Evolutionary conservation across 768 basidiomycete genomes (phyloP).

Genomic region (Pisolithus microcarpus): DNA sequence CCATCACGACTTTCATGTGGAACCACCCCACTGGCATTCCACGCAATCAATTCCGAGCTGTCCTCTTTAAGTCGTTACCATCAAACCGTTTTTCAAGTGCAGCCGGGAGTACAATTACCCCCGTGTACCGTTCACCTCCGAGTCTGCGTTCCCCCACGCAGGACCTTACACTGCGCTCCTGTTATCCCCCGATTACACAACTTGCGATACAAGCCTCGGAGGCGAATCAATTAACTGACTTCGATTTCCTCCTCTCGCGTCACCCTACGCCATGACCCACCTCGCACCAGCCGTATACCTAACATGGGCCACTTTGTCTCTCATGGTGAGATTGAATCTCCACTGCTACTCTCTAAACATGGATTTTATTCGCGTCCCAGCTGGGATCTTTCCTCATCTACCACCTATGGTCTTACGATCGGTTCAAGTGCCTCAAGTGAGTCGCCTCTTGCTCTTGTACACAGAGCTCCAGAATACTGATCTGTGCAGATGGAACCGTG

Average conservation of each 20-base stretch:
- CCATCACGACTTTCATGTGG: no score
- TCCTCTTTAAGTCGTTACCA: not conserved
- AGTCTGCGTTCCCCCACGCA: no score
- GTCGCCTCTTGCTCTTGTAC: slow-evolving; percentile 7
- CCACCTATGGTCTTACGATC: slow-evolving; percentile 77
- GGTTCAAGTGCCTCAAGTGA: slow-evolving; percentile 66
- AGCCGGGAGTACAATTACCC: not conserved
- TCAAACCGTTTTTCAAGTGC: not conserved
- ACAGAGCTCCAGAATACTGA: not conserved
- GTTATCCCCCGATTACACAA: no score
- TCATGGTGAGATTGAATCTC: slow-evolving; percentile 30
- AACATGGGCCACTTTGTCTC: slow-evolving; percentile 53
- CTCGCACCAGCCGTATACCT: slow-evolving; percentile 53
- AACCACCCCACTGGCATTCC: no score
- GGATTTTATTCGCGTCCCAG: slow-evolving; percentile 26
- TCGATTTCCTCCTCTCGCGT: not conserved
- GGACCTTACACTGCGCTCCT: not conserved
- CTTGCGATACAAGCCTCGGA: not conserved
- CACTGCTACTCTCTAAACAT: not conserved
- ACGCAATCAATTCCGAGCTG: no score
- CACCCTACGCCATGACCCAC: slow-evolving; percentile 49
- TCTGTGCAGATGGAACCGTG: slow-evolving; percentile 55
- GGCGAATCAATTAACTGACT: not conserved
- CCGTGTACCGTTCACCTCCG: not conserved
- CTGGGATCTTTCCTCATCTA: slow-evolving; percentile 56